phyloP scores from a whole-genome alignment of 257 asterid genomes.

The Solanum chmielewskii region DNA sequence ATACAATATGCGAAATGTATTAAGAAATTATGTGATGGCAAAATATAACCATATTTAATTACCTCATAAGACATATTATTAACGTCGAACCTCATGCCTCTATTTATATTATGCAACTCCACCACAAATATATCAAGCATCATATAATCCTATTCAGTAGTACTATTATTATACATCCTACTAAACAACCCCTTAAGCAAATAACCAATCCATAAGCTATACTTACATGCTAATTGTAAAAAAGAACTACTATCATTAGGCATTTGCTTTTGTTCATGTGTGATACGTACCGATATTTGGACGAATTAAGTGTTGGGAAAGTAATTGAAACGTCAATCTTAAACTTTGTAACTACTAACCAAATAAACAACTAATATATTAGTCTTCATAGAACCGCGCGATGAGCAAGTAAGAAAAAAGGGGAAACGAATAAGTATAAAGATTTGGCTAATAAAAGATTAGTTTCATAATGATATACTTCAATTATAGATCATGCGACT shows the following conservation, averaged over 20 bases:
- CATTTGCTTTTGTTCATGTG: neutral
- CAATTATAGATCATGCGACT: too few species aligned
- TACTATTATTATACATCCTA: neutral
- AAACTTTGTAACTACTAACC: neutral
- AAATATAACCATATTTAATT: neutral
- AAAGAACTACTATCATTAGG: neutral
- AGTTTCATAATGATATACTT: too few species aligned
- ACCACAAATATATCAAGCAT: slow-evolving; percentile 52
- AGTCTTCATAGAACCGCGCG: neutral
- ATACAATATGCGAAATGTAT: neutral
- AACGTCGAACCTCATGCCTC: slow-evolving; percentile 86
- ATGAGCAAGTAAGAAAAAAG: neutral
- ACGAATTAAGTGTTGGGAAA: neutral
- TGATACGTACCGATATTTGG: neutral
- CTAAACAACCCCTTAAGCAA: neutral
- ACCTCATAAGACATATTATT: slow-evolving; percentile 93
- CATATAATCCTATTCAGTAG: slow-evolving; percentile 41
- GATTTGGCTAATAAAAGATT: too few species aligned
- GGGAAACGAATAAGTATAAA: neutral
- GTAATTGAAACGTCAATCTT: neutral
- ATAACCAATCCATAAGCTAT: neutral
- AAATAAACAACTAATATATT: neutral
- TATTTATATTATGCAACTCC: slow-evolving; percentile 72
- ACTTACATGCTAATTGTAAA: neutral
- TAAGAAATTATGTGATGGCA: neutral